These are phyloP conservation scores for Mucor plumbeus DNA, from an alignment of 371 early-diverging fungal genomes.

Conservation along the genomic window DNA sequence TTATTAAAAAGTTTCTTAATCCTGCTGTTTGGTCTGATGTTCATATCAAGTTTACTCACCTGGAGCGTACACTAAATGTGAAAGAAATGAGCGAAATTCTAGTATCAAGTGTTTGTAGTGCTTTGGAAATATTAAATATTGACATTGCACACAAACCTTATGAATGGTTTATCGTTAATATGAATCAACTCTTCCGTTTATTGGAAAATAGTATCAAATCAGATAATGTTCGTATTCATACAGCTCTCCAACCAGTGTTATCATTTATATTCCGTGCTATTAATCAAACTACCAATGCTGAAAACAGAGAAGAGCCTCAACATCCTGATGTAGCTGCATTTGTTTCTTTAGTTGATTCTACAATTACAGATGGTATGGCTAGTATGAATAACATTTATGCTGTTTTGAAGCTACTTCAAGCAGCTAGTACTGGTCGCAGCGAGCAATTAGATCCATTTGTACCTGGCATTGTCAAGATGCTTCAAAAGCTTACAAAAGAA, in stretches of 20 bases:
- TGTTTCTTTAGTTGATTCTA: conserved; percentile 62
- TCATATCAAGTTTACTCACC: conserved; percentile 54
- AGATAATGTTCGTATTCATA: conserved; percentile 68
- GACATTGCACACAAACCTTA: conserved; percentile 64
- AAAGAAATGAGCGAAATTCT: conserved; percentile 49
- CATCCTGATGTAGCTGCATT: conserved; percentile 67
- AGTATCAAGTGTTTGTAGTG: conserved; percentile 58
- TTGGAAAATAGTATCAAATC: conserved; percentile 73
- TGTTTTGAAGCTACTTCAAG: conserved; percentile 75
- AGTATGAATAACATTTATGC: conserved; percentile 71
- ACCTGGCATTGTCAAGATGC: conserved; percentile 82
- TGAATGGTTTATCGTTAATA: conserved; percentile 73
- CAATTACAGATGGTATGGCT: conserved; percentile 69
- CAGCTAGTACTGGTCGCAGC: conserved; percentile 68
- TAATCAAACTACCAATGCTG: conserved; percentile 32
- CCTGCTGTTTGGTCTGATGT: conserved; percentile 68
- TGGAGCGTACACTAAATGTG: conserved; percentile 49
- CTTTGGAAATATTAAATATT: conserved; percentile 72
- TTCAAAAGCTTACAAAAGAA: conserved; percentile 86
- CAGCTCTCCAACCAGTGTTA: conserved; percentile 70
- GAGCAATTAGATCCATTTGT: conserved; percentile 76
- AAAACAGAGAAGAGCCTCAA: conserved; percentile 17
- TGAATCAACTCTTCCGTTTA: conserved; percentile 68
- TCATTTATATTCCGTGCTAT: conserved; percentile 63
- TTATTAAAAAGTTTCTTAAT: conserved; percentile 65